These are phyloP conservation scores for Ogataea kodamae DNA, from an alignment of 805 yeast species.

Conservation along the genomic window DNA sequence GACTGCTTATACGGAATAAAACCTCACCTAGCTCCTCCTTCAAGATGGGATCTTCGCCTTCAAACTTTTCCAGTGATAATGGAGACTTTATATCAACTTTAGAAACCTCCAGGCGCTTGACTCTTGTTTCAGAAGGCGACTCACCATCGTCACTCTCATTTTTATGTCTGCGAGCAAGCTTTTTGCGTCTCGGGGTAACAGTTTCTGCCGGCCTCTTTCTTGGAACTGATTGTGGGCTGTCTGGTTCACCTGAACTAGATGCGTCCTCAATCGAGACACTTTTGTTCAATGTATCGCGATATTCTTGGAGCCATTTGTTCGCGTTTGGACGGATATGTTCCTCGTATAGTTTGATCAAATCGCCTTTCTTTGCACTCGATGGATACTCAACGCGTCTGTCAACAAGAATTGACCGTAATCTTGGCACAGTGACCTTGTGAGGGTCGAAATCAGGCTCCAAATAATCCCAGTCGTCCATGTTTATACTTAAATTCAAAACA, in stretches of 20 bases:
- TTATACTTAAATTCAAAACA: constrained; percentile 13
- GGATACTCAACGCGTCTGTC: constrained; percentile 62
- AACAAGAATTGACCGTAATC: constrained; percentile 61
- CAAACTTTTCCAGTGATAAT: constrained; percentile 24
- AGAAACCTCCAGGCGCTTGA: neutral
- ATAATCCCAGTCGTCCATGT: constrained; percentile 37
- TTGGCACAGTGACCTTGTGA: constrained; percentile 57
- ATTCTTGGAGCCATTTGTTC: constrained; percentile 36
- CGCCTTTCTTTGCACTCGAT: constrained; percentile 63
- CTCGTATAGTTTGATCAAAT: constrained; percentile 59
- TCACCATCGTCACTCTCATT: constrained; percentile 10
- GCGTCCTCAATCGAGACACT: constrained; percentile 10
- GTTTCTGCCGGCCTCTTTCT: constrained; percentile 18
- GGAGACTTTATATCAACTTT: constrained; percentile 13
- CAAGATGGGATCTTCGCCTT: constrained; percentile 17
- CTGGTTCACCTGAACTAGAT: constrained; percentile 4
- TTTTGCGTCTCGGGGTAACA: constrained; percentile 18
- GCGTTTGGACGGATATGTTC: constrained; percentile 49
- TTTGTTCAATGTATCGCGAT: constrained; percentile 10
- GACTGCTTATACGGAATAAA: constrained; percentile 7
- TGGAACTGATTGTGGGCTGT: constrained; percentile 12
- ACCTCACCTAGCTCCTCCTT: constrained; percentile 13
- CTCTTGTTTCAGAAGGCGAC: constrained; percentile 11
- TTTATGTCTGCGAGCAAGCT: constrained; percentile 13
- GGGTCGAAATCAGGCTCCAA: constrained; percentile 59